Evolutionary conservation across 306 rosid species (phyloP), one percentile per base, ranked within the genome.

Genomic region (Calophaca sinica): DNA sequence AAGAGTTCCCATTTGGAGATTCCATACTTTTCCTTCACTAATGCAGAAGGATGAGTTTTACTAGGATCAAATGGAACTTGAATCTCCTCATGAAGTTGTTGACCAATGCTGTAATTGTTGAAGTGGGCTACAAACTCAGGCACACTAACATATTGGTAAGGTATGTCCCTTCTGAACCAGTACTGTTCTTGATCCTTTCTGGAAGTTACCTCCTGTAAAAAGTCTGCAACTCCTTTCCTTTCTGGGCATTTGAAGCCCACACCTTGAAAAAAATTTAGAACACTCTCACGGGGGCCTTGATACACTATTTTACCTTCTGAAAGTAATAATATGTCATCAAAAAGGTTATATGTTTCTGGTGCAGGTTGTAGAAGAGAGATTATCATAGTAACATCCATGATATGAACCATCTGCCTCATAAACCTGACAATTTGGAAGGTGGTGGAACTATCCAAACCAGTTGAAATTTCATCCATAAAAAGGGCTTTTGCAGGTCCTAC

Each of bases 381-480:
- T 52, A 90, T 74, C 89, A 86, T 88, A 11, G 96, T 84, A 2
- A 88, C 78, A 65, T 86, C 90, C 86, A 79, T 90, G 44, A 86
- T 77, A 76, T 90, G 96, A 62, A 83, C 90, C 88, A 90, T 79
- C 60, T 90, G 96, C 76, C 81, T 83, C 92, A 90, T 79, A 68
- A 76, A 90, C 69, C 55, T 81, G 36, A 88, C 79, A 45, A 90
- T 90, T 76, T 90, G 90, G 74, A 80, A 90, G 58, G 96, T 79
- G 11, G 96, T 90, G 28, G 92, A 86, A 61, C 92, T 90, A 78
- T 88, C 96, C 74, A 90, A 80, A 79, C 96, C 96, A 38, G 90
- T 90, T 66, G 96, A 86, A 70, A 90, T 90, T 81, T 86, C 96
- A 79, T 90, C 96, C 92, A 88, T 90, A 51, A 90, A 90, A 20